phyloP scores from a whole-genome alignment of 208 protist genomes.

The Strigomonas culicis region DNA sequence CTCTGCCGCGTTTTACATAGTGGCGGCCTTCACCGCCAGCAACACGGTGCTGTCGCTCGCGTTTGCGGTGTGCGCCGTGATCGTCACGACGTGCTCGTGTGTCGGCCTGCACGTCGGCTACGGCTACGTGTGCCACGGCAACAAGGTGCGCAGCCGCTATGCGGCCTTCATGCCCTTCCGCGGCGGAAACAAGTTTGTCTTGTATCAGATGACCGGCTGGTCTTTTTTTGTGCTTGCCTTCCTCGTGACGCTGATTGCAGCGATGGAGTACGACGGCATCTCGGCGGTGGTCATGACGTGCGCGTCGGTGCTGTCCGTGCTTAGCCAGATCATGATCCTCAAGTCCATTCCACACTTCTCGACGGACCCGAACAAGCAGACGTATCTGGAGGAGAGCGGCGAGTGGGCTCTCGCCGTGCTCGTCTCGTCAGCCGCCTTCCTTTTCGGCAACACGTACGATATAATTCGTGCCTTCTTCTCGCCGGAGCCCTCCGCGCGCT shows the following conservation, averaged over 20 bases:
- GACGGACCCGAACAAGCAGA: constrained; percentile 15
- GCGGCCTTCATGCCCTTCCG: constrained; percentile 74
- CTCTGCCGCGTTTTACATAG: constrained; percentile 51
- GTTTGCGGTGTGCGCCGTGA: constrained; percentile 44
- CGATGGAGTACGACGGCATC: constrained; percentile 38
- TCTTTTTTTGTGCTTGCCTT: constrained; percentile 40
- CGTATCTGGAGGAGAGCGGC: constrained; percentile 74
- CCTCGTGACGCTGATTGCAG: constrained; percentile 55
- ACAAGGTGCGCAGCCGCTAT: constrained; percentile 19
- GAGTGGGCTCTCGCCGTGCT: constrained; percentile 73
- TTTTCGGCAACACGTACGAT: constrained; percentile 56
- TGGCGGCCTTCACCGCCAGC: constrained; percentile 47
- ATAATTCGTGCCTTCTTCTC: constrained; percentile 33
- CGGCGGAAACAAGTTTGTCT: constrained; percentile 56
- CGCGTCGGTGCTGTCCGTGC: constrained; percentile 50
- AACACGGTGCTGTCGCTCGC: constrained; percentile 37
- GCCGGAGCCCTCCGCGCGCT: neutral
- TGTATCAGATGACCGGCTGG: constrained; percentile 62
- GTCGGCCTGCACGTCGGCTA: constrained; percentile 64
- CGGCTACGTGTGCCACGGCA: constrained; percentile 39
- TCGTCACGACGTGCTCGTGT: constrained; percentile 59
- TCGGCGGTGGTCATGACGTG: constrained; percentile 31
- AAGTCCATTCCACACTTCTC: constrained; percentile 63
- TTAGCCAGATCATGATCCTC: constrained; percentile 56
- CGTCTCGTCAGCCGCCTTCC: constrained; percentile 47